Evolutionary conservation across 192 early-diverging fungal species (phyloP), one percentile per base, ranked within the genome.

Genomic region (Backusella mclennaniae): DNA sequence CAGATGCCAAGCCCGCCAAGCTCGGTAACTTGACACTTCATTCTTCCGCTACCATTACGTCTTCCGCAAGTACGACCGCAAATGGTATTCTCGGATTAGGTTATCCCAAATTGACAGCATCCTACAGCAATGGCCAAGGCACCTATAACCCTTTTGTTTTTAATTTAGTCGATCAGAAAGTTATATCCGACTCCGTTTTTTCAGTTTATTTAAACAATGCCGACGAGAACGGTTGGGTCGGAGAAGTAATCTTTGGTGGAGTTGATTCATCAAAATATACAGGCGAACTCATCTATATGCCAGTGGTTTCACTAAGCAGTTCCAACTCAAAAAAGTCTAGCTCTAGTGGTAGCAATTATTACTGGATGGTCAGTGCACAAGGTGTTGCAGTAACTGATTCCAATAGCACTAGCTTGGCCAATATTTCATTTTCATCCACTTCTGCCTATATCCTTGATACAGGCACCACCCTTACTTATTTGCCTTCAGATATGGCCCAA

Each of bases 201-300:
- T 46, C 71, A 21, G 26, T 73, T 56, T 73, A 53, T 26, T 49
- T 73, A 56, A 73, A 49, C 71, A 49, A 31, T 49, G 31, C 42
- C 35, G 33, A 49, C 21, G 31, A 29, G 3, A 4, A 29, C 31
- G 71, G 71, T 23, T 35, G 31, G 19, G 42, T 29, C 42, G 87
- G 86, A 14, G 79, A 83, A 66, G 71, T 89, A 21, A 81, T 73
- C 23, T 79, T 89, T 59, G 85, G 83, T 69, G 86, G 86, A 31
- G 66, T 82, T 59, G 86, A 87, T 73, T n/a, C 44, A 9, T 38
- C 44, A 33, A 84, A 85, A 63, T 84, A 78, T 66, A 69, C 83
- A 33, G 87, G 86, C 11, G 21, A 63, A 19, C 73, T 87, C 39
- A 83, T 66, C 44, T 87, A 85, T 74, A 38, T 84, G 15, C 73